Base-by-base conservation (phyloP, 495 filamentous ascomycete genomes). In the Neohortaea acidophila region DNA sequence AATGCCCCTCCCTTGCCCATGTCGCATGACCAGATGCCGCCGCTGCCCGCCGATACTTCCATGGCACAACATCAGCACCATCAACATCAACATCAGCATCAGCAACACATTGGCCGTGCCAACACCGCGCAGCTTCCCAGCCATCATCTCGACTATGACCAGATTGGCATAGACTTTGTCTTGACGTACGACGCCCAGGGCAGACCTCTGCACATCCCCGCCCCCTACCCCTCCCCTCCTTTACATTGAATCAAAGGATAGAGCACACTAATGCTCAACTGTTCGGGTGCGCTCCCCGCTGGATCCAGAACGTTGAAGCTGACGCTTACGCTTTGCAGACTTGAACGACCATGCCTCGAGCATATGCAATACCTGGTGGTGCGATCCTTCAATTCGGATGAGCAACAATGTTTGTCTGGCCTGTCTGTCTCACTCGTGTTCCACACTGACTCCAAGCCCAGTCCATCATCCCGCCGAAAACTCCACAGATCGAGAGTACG, bases 311-410 rank as follows among this genome's bases (percentile, higher is more conserved):
- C 13, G 17, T 21, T 20, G 24, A 46, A 24, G 38, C 39, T 48
- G 41, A 48, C 49, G 27, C 31, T 44, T 43, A 49, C 37, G 36
- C 38, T 33, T 36, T 15, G 10, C 21, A 94, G 87, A 58, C 76
- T 97, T 59, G 89, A 97, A 68, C 73, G 74, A 48, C 84, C 84
- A 8, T 97, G 89, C 68, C 87, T 91, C 67, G 81, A 89, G 52
- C 89, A 96, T 59, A 80, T 87, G 54, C 80, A 84, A 48, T 82
- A 73, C 60, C 66, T 82, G 43, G 59, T 78, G 42, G 70, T 77
- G 40, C 61, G 69, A 20, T 64, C 69, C 33, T 59, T 61, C 55
- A 69, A 70, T 39, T 37, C 64, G 38, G 66, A 68, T 27, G 62
- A 61, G 31, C 63, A 63, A 11, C 54, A 61, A 12, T 65, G n/a